Base-by-base conservation (phyloP, 2,329 filamentous ascomycete genomes). In the Penicillium sp. region DNA sequence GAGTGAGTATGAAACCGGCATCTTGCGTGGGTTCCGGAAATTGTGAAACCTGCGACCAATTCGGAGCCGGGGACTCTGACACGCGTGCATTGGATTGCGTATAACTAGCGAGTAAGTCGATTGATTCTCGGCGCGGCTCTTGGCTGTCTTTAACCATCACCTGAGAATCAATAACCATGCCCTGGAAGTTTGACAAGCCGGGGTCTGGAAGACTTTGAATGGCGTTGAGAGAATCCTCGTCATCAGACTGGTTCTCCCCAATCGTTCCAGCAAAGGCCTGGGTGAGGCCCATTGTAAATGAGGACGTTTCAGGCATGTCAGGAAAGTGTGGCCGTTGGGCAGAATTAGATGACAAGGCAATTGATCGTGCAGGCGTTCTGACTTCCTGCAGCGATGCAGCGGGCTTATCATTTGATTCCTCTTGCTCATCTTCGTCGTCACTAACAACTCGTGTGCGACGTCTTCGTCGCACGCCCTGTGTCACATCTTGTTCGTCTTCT, bases 201-300 rank as follows among this genome's bases (percentile, higher is more conserved):
- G 81, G 81, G 14, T 80, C 78, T n/a, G 82, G 79, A 20, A 83
- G 67, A 48, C 71, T 71, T 56, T 76, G 74, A 12, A 82, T 70
- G 45, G 83, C 79, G 20, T 76, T 74, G 9, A 82, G 62, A 9
- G 81, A 82, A 60, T 82, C 79, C 60, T 78, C 71, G 58, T 79
- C 67, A 16, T 72, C 71, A 2, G 70, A 68, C 49, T 80, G 74
- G 58, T 79, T 77, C 38, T 83, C 85, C 48, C 89, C 91, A 84
- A 97, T 88, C 1, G 91, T 96, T 12, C 90, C 90, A 5, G 89
- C 89, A 68, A 96, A 97, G 60, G 94, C 93, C 65, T 96, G 92
- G 0, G 91, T 95, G 46, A 96, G 79, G 9, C 90, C 89, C 43
- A 96, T 70, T 5, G 78, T 72, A 52, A 74, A 65, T 42, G 71